Conservation (phyloP, 352 stramenopile genomes). For the Pythium guiyangense region DNA sequence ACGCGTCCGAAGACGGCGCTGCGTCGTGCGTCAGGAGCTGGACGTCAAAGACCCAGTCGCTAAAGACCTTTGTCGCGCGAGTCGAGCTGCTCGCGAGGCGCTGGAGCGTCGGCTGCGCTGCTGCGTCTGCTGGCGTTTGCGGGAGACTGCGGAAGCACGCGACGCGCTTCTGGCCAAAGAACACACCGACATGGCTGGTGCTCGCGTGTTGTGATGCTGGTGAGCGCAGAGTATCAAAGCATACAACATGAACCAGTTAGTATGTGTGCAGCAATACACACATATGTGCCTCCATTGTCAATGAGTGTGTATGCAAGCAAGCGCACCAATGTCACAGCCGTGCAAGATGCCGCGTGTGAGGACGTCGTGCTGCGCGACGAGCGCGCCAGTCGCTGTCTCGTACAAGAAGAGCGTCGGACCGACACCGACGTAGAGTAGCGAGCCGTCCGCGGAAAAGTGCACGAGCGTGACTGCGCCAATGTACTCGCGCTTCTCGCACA, state of each 20-base stretch:
- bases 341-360: conserved; percentile 71
- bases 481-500: conserved; percentile 63
- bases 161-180: conserved; percentile 82
- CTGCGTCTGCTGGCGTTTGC: conserved; percentile 22
- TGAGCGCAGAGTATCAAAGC: neutral
- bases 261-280: neutral
- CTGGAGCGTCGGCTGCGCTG: conserved; percentile 14
- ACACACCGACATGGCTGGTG: conserved; percentile 30
- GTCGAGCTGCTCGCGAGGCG: conserved; percentile 22
- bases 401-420: conserved; percentile 68
- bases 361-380: conserved; percentile 40
- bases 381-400: conserved; percentile 33
- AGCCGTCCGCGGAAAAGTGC: conserved; percentile 63
- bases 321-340: conserved; percentile 51
- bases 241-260: neutral
- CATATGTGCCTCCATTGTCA: neutral
- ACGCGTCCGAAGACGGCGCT: conserved; percentile 4
- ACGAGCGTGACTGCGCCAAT: conserved; percentile 81
- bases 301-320: neutral
- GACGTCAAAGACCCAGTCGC: conserved; percentile 85
- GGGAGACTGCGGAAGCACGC: conserved; percentile 48
- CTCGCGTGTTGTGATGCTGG: neutral
- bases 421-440: conserved; percentile 69
- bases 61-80: conserved; percentile 40
- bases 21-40: conserved; percentile 41